Percentiles rank a stretch among this genome's conserved stretches.
phyloP scores from a whole-genome alignment of 2,329 filamentous ascomycete genomes.

The Magnaporthiopsis incrustans region DNA sequence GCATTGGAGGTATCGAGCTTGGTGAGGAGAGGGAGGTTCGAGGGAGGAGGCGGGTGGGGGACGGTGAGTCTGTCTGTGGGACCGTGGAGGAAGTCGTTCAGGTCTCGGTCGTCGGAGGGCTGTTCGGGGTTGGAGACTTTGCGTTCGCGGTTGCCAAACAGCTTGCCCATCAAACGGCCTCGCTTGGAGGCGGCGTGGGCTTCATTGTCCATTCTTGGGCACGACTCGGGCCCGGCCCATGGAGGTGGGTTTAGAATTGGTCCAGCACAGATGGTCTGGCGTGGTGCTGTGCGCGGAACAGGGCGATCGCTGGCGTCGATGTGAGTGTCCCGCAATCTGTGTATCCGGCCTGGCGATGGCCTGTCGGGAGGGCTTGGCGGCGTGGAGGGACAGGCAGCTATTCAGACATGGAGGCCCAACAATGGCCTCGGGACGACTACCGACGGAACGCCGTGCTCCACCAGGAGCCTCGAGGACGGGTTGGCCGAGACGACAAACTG shows the following conservation, averaged over 20 bases:
- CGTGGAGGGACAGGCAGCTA: not conserved
- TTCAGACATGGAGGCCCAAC: not conserved
- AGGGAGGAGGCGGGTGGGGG: conserved; percentile 34
- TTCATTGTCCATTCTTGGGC: conserved; percentile 37
- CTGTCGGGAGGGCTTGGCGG: not conserved
- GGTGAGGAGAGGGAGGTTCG: conserved; percentile 33
- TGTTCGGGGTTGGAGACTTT: conserved; percentile 31
- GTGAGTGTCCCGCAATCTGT: not conserved
- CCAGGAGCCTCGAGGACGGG: not conserved
- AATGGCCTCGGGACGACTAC: not conserved
- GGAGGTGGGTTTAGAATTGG: not conserved
- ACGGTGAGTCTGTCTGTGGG: conserved; percentile 47
- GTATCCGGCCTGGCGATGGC: not conserved
- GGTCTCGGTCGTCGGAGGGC: conserved; percentile 31
- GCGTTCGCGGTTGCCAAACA: conserved; percentile 39
- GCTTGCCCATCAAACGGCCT: conserved; percentile 55
- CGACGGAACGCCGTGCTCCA: not conserved
- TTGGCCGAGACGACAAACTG: not conserved
- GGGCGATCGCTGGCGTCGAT: not conserved
- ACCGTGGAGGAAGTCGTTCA: conserved; percentile 52
- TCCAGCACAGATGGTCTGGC: not conserved
- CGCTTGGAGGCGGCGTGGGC: conserved; percentile 33
- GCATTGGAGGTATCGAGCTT: conserved; percentile 48
- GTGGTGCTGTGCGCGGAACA: not conserved
- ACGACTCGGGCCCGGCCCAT: conserved; percentile 6